These are phyloP conservation scores for Dimocarpus longan DNA, from an alignment of 345 rosid species.

Conservation along the genomic window DNA sequence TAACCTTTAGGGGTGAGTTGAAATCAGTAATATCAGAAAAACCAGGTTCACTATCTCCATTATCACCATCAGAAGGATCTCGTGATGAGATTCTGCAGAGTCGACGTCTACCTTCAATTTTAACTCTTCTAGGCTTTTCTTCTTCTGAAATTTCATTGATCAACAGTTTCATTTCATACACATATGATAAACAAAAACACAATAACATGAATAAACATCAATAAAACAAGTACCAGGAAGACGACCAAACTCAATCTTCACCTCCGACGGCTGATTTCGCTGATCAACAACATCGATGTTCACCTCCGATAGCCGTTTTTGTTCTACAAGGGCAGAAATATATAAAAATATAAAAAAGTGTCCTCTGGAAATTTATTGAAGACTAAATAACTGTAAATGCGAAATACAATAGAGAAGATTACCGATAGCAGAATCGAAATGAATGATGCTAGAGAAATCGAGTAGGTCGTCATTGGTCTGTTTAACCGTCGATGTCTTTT, in stretches of 20 bases:
- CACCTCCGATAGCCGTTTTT: neutral
- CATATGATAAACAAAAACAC: neutral
- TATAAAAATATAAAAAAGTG: neutral
- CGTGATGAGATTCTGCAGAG: slow-evolving; percentile 57
- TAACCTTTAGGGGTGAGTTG: slow-evolving; percentile 58
- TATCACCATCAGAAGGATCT: slow-evolving; percentile 31
- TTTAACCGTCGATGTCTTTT: slow-evolving; percentile 9
- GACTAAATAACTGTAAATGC: neutral
- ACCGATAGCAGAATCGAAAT: slow-evolving; percentile 65
- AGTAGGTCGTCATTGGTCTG: slow-evolving; percentile 26
- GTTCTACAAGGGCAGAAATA: neutral
- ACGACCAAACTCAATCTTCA: neutral
- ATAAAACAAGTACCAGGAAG: neutral
- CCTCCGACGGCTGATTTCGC: neutral
- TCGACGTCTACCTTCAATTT: slow-evolving; percentile 57
- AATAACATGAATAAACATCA: neutral
- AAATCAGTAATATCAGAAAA: slow-evolving; percentile 60
- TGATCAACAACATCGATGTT: neutral
- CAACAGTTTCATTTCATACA: neutral
- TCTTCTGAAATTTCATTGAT: slow-evolving; percentile 34
- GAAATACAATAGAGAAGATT: neutral
- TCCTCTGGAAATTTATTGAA: neutral
- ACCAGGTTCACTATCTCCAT: slow-evolving; percentile 33
- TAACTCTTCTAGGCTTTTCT: slow-evolving; percentile 42
- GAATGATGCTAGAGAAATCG: slow-evolving; percentile 42